Base-by-base conservation (phyloP, 228 moss, liverwort and hornwort species). In the Sphagnum magellanicum region DNA sequence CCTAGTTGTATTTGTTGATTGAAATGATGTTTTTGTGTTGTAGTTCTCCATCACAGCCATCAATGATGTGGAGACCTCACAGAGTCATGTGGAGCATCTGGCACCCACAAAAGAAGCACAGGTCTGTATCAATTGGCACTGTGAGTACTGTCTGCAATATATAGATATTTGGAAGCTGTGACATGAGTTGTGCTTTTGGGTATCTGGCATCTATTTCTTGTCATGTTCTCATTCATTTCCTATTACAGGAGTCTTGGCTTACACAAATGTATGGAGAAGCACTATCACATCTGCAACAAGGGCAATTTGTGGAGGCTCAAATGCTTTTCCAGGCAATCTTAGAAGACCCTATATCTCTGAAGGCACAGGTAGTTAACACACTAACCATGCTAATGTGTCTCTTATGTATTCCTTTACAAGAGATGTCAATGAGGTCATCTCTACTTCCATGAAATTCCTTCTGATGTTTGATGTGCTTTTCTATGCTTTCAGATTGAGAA, bases 41-140 rank as follows among this genome's bases (percentile, higher is more conserved):
- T 90, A 92, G 95, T 95, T 95, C 70, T 89, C 88, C 65, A 88
- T 97, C 74, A 93, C 97, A 63, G 93, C 97, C 70, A 97, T 97
- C 80, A 97, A 97, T 82, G 97, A 93, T 84, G 83, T 78, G 67
- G 84, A 78, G 74, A 74, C 86, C 67, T 77, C 81, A 59, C 76
- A 82, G 74, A 84, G 77, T 84, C 84, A 89, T 70, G 51, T 86
- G 76, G 91, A 93, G 74, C 76, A 79, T 68, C 68, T 91, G 65
- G 84, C 84, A 62, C 95, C 92, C 53, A 89, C 97, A 51, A 93
- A 97, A 80, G 97, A 97, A 80, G 97, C 97, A 60, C 92, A 92
- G 90, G 92, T 92, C 4, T 68, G 57, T 51, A 53, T 12, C 58
- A 4, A 53, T 51, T 10, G 46, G 32, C 32, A 32, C 32, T 32